Evolutionary conservation across 2,329 filamentous ascomycete species (phyloP).

Genomic region (Pseudogymnoascus sp.): DNA sequence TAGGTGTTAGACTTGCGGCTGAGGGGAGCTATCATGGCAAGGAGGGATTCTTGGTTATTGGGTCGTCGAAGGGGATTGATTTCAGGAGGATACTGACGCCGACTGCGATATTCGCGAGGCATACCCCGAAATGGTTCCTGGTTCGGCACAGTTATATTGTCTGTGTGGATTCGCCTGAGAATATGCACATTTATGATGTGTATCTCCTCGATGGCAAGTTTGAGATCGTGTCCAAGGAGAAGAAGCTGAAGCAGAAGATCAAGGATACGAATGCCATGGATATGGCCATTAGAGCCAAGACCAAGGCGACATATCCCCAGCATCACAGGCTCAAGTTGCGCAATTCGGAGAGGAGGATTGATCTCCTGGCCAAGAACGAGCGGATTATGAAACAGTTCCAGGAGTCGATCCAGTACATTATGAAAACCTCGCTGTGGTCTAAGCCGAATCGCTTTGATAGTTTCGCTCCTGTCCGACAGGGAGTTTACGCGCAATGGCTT

Average conservation of each 20-base stretch:
- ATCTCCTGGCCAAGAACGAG: conserved; percentile 84
- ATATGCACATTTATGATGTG: conserved; percentile 98
- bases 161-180: conserved; percentile 96
- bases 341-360: conserved; percentile 87
- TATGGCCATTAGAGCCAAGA: conserved; percentile 40
- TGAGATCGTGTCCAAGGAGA: conserved; percentile 66
- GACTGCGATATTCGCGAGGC: conserved; percentile 68
- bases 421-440: conserved; percentile 73
- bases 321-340: conserved; percentile 83
- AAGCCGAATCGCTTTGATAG: conserved; percentile 81
- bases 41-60: conserved; percentile 87
- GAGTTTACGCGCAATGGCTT: conserved; percentile 89
- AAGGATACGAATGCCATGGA: conserved; percentile 55
- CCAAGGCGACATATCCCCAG: conserved; percentile 39
- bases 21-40: conserved; percentile 98
- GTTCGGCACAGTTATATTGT: conserved; percentile 97
- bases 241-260: conserved; percentile 48
- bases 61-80: conserved; percentile 82
- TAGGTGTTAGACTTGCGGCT: conserved; percentile 86
- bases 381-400: conserved; percentile 86
- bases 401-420: conserved; percentile 83
- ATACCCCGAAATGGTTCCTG: conserved; percentile 93
- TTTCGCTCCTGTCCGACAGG: conserved; percentile 80
- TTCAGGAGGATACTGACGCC: conserved; percentile 75
- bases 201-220: conserved; percentile 94